Conservation (phyloP, 2,329 filamentous ascomycete species). For the Elsinoe ampelina region DNA sequence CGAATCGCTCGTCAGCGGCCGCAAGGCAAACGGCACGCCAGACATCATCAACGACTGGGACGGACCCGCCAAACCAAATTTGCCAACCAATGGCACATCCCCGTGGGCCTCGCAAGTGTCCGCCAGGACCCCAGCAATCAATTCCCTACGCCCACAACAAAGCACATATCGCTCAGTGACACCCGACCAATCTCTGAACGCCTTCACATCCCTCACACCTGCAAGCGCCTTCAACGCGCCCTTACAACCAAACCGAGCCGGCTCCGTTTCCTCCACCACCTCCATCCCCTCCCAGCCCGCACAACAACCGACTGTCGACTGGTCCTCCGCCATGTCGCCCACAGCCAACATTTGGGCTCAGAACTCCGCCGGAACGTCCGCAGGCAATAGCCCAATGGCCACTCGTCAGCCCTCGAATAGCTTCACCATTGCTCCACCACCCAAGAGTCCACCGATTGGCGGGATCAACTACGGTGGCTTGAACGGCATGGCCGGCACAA, state of each 20-base stretch:
- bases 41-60: slow-evolving; percentile 38
- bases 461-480: slow-evolving; percentile 25
- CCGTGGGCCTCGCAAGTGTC: neutral
- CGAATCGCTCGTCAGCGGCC: slow-evolving; percentile 79
- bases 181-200: slow-evolving; percentile 26
- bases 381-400: neutral
- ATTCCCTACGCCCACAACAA: slow-evolving; percentile 17
- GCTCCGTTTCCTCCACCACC: slow-evolving; percentile 13
- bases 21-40: slow-evolving; percentile 33
- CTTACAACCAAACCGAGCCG: slow-evolving; percentile 19
- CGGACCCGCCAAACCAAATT: slow-evolving; percentile 22
- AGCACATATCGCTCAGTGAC: slow-evolving; percentile 24
- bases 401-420: neutral
- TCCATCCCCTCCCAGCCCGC: slow-evolving; percentile 10
- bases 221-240: slow-evolving; percentile 26
- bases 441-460: slow-evolving; percentile 27
- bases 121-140: slow-evolving; percentile 14
- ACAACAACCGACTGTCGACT: slow-evolving; percentile 37
- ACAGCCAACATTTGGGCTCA: slow-evolving; percentile 15
- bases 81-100: slow-evolving; percentile 18
- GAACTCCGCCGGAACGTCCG: slow-evolving; percentile 4
- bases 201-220: slow-evolving; percentile 28
- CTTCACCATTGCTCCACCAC: slow-evolving; percentile 23
- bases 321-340: slow-evolving; percentile 34
- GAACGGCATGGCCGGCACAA: slow-evolving; percentile 29